These are phyloP conservation scores for Ganoderma lingzhi DNA, from an alignment of 1,284 basidiomycete species.

Conservation along the genomic window DNA sequence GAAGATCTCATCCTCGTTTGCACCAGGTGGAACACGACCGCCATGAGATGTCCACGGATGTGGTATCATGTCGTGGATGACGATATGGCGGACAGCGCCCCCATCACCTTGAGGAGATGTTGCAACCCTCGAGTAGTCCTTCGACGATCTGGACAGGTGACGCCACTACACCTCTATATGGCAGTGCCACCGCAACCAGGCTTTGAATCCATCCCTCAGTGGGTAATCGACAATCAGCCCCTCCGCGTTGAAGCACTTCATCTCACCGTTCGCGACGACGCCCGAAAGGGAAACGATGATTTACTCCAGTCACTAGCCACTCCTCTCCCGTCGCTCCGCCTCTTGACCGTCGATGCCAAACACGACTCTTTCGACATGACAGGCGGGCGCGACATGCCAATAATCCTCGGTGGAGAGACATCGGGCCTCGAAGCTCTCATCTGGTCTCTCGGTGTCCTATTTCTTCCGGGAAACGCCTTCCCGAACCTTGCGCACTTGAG, in stretches of 20 bases:
- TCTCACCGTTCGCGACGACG: not conserved
- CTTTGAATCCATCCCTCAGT: not conserved
- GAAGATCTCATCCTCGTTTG: not conserved
- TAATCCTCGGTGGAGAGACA: not conserved
- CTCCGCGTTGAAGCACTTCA: not conserved
- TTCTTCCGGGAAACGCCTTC: slow-evolving; percentile 7
- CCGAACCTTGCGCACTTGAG: slow-evolving; percentile 1
- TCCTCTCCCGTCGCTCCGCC: not conserved
- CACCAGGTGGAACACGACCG: not conserved
- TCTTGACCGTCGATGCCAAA: not conserved
- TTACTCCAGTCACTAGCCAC: not conserved
- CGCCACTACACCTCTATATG: not conserved
- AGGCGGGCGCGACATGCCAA: not conserved
- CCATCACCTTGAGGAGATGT: not conserved
- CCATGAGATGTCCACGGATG: not conserved
- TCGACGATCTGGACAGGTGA: not conserved
- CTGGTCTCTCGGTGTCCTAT: not conserved
- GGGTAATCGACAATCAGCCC: not conserved
- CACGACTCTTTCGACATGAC: too few species aligned
- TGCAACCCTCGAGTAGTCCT: not conserved
- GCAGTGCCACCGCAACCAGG: not conserved
- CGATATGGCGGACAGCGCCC: not conserved
- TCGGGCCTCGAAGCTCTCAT: not conserved
- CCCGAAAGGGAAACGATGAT: too few species aligned
- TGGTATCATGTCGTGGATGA: slow-evolving; percentile 3